A percentile compares a stretch with the other conserved stretches of the same genome.
These are phyloP conservation scores for Diversispora epigaea DNA, from an alignment of 192 early-diverging fungal species.

Conservation along the genomic window DNA sequence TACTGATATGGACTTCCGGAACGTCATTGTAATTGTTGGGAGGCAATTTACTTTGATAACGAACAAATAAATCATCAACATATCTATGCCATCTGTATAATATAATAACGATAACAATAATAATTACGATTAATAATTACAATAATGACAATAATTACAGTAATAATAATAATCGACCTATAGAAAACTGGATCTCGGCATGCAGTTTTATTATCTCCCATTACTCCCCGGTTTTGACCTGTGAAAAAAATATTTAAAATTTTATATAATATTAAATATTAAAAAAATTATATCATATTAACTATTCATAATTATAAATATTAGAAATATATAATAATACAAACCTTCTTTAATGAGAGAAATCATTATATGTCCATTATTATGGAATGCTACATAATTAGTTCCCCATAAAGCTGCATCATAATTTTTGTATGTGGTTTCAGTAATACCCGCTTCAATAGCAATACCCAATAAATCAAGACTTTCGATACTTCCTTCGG, in stretches of 20 bases:
- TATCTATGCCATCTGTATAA: conserved; percentile 7
- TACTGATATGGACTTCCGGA: neutral
- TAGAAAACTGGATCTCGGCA: conserved; percentile 1
- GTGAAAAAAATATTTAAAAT: too few species aligned
- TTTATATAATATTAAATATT: neutral
- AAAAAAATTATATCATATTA: neutral
- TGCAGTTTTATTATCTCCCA: neutral
- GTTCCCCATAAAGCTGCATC: neutral
- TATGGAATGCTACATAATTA: neutral
- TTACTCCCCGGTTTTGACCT: neutral
- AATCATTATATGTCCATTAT: neutral
- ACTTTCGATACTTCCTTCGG: too few species aligned
- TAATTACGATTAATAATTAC: too few species aligned
- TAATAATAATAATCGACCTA: too few species aligned
- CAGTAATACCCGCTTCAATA: neutral
- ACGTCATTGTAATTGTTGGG: neutral
- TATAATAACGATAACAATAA: too few species aligned
- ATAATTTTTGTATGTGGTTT: neutral
- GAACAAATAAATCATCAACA: neutral
- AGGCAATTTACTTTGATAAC: neutral
- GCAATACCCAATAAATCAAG: neutral
- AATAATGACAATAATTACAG: too few species aligned
- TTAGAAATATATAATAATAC: neutral
- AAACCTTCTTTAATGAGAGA: neutral
- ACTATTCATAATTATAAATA: too few species aligned